Base-by-base conservation (phyloP, 176 grass and related monocot genomes). In the Alopecurus myosuroides region DNA sequence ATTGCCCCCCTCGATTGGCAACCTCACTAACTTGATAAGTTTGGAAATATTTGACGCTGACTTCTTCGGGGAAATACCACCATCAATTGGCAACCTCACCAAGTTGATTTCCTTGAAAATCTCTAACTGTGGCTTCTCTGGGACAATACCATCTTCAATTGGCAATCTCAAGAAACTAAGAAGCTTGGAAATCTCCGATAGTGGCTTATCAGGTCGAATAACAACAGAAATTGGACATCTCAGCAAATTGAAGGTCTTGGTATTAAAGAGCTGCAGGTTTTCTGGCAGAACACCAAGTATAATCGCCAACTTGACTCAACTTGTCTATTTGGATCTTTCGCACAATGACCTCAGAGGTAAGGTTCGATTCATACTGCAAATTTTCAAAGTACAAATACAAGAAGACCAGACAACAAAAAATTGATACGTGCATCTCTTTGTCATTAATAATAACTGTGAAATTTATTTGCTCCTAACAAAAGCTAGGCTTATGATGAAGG, bases 291-390 rank as follows among this genome's bases (percentile, higher is more conserved):
- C 83, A 78, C 86, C 86, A 29, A 23, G 20, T 71, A 14, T 30
- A 34, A 31, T 84, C 29, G 30, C 6, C 9, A 88, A 79, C 22
- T 70, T 88, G 61, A 88, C 76, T 40, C 44, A 67, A 55, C 35
- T 88, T 41, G n/a, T 51, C 61, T 74, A 20, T 44, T 25, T 88
- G 30, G 86, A 88, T 40, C 80, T 88, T 64, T 78, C 62, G 23
- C 3, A 65, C 17, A 88, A 84, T 56, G n/a, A 36, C 30, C 48
- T 88, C 5, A 73, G 7, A 11, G 87, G 81, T 44, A 77, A 65
- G 75, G 2, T 42, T 42, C 9, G 11, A 42, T 42, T 42, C 40
- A 42, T 11, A 42, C 1, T 10, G 1, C 40, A 42, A 42, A 10
- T 42, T 42, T 42, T 11, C 1, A 42, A 6, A 42, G 9, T 10